Evolutionary conservation across 352 stramenopile species (phyloP).

Genomic region (Globisporangium cederbergense): DNA sequence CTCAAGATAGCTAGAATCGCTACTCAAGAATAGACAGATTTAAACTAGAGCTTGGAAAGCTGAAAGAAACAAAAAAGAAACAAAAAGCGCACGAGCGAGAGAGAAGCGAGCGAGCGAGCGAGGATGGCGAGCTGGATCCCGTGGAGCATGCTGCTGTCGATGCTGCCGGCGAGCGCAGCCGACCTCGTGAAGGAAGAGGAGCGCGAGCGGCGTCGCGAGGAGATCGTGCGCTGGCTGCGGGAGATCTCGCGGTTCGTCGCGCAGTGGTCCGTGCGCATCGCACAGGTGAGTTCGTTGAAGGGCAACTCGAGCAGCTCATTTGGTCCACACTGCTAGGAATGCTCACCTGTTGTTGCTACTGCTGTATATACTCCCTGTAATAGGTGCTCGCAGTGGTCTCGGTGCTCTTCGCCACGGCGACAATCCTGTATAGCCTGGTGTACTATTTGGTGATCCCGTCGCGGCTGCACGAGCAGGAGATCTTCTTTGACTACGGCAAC

Average conservation of each 20-base stretch:
- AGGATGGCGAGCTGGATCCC: constrained; percentile 30
- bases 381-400: constrained; percentile 35
- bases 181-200: constrained; percentile 44
- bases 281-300: constrained; percentile 18
- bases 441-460: constrained; percentile 82
- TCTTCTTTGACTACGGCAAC: constrained; percentile 73
- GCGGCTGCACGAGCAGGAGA: constrained; percentile 69
- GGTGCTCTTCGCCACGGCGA: constrained; percentile 49
- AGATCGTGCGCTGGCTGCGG: constrained; percentile 26
- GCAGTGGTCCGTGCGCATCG: constrained; percentile 32
- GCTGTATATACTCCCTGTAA: no score
- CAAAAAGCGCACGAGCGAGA: neutral
- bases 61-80: no score
- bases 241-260: constrained; percentile 32
- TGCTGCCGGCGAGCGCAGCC: constrained; percentile 43
- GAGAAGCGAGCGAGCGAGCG: neutral
- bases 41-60: no score
- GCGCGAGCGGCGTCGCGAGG: constrained; percentile 43
- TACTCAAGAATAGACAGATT: no score
- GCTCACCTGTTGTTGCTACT: no score
- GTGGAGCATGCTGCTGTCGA: constrained; percentile 47
- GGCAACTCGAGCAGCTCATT: neutral
- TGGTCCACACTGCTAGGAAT: neutral
- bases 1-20: no score
- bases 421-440: constrained; percentile 60